phyloP scores from a whole-genome alignment of 2,329 filamentous ascomycete species.

The Colletotrichum simmondsii region DNA sequence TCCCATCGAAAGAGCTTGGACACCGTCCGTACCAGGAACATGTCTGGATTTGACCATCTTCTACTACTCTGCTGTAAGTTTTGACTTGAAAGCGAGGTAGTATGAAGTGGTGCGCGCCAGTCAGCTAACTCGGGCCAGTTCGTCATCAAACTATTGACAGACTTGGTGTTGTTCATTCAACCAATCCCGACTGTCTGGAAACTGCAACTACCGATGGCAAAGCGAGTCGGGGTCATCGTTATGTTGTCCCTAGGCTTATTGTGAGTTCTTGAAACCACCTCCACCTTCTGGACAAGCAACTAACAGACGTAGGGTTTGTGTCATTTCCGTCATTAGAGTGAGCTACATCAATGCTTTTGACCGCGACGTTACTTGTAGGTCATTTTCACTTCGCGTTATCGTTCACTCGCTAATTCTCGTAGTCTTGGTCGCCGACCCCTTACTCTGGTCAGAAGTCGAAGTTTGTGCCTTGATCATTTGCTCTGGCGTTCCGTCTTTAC shows the following conservation, averaged over 20 bases:
- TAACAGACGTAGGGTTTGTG: constrained; percentile 36
- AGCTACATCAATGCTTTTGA: constrained; percentile 39
- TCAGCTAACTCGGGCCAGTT: constrained; percentile 34
- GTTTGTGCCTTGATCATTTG: constrained; percentile 45
- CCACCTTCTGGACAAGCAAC: background rate
- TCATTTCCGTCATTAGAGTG: constrained; percentile 42
- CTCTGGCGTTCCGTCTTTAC: constrained; percentile 45
- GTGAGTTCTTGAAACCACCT: constrained; percentile 17
- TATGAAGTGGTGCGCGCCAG: background rate
- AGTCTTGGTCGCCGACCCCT: constrained; percentile 41
- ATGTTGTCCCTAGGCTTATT: constrained; percentile 43
- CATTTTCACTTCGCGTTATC: no score
- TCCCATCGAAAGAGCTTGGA: constrained; percentile 34
- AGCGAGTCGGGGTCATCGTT: constrained; percentile 41
- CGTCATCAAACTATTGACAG: constrained; percentile 48
- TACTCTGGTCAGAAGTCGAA: constrained; percentile 45
- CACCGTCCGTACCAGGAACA: constrained; percentile 23
- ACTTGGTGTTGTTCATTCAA: constrained; percentile 48
- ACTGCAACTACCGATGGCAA: constrained; percentile 44
- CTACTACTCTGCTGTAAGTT: constrained; percentile 30
- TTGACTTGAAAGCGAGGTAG: background rate
- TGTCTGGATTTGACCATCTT: constrained; percentile 43
- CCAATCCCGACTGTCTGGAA: constrained; percentile 50
- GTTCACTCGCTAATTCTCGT: background rate
- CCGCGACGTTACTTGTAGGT: constrained; percentile 40